Base-by-base conservation (phyloP, 2,329 filamentous ascomycete species). In the Nemania abortiva region DNA sequence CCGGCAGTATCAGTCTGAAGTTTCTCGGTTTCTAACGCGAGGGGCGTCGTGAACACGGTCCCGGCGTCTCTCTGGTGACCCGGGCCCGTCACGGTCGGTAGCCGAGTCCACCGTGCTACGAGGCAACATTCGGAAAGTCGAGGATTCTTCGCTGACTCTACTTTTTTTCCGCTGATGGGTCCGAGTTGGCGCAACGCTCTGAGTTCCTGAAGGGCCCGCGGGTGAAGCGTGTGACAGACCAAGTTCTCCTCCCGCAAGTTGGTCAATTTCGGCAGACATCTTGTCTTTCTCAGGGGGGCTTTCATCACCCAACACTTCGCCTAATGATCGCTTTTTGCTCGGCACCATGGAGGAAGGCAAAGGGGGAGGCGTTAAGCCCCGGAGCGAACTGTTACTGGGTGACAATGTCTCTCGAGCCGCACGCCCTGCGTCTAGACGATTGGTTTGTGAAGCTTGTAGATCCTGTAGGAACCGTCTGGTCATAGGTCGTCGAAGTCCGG, bases 181-280 rank as follows among this genome's bases (percentile, higher is more conserved):
- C 20, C 24, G 45, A 24, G 4, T n/a, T 20, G 57, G 45, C 34
- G 24, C 24, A 20, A 20, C n/a, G 22, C 52, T 27, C 24, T 39
- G 34, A 18, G 63, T 52, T 9, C 18, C 37, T 3, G 63, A 63
- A 54, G 58, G 20, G 20, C 60, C 54, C 20, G 18, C 49, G 18
- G 22, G 29, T 13, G 13, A 9, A 34, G 18, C 10, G 20, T 47
- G 15, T 56, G 45, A 6, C 18, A 15, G 45, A 24, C 15, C 0
- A 55, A 20, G 37, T 29, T 18, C 49, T 45, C 10, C 59, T 22
- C 52, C 20, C 20, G 57, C 60, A 27, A 79, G 72, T 50, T 74
- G 63, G 10, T 77, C 74, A n/a, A 78, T 72, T 56, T 78, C 75
- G 49, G 72, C 73, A 6, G 71, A 70, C 60, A 80, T 66, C 58